Conservation (phyloP, 345 rosid genomes). For the Rhizophora apiculata region DNA sequence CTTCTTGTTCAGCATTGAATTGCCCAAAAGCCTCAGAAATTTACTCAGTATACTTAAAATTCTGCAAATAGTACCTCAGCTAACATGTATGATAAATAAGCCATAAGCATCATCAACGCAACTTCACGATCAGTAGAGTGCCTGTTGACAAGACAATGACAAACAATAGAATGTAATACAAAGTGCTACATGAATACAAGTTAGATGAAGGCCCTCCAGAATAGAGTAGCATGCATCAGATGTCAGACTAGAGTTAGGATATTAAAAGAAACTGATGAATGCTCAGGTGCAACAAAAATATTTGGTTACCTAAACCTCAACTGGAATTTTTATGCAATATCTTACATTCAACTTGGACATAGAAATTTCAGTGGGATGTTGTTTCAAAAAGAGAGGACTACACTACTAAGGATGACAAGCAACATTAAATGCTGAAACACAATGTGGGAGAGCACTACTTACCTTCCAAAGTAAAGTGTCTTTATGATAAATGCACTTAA, state of each 20-base stretch:
- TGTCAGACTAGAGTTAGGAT: too few relatives aligned
- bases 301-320: background rate
- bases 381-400: background rate
- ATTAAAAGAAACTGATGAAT: too few relatives aligned
- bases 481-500: conserved; percentile 66
- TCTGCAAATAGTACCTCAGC: conserved; percentile 50
- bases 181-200: background rate
- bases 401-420: background rate
- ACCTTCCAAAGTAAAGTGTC: conserved; percentile 66
- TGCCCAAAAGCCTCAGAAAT: too few relatives aligned
- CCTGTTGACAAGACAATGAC: conserved; percentile 31
- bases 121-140: conserved; percentile 73
- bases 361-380: background rate
- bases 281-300: too few relatives aligned
- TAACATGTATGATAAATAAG: conserved; percentile 59
- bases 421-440: background rate
- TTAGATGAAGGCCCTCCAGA: background rate
- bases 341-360: background rate
- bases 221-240: background rate
- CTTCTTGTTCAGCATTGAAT: too few relatives aligned
- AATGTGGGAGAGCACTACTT: background rate
- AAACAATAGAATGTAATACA: background rate
- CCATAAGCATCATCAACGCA: conserved; percentile 66
- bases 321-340: background rate
- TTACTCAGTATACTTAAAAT: background rate